Evolutionary conservation across 2,329 filamentous ascomycete species (phyloP).

Genomic region (Exophiala bonariae): DNA sequence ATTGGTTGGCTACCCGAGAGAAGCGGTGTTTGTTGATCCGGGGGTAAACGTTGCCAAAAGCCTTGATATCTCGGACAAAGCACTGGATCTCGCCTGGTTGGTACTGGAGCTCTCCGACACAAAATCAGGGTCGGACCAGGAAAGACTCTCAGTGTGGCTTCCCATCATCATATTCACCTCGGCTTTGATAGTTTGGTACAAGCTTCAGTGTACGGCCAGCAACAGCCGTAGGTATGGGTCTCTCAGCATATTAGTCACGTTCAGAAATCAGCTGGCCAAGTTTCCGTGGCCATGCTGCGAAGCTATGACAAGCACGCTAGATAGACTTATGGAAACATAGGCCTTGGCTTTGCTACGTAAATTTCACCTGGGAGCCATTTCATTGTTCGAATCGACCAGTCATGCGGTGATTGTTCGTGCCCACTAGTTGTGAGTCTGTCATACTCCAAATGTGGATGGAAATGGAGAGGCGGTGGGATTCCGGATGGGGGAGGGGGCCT

Average conservation of each 20-base stretch:
- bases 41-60: background rate
- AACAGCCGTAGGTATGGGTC: background rate
- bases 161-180: background rate
- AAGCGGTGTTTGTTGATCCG: background rate
- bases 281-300: background rate
- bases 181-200: conserved; percentile 1
- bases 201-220: background rate
- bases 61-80: background rate
- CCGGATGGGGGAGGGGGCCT: no score
- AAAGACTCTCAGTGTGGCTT: background rate
- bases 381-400: no score
- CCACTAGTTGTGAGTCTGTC: no score
- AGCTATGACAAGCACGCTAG: background rate
- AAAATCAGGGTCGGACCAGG: background rate
- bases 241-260: background rate
- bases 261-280: background rate
- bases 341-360: no score
- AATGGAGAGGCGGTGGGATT: no score
- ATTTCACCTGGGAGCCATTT: no score
- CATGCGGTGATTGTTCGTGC: no score
- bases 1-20: background rate
- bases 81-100: background rate
- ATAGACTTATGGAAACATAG: background rate
- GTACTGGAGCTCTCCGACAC: background rate
- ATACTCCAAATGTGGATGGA: no score